Conservation (phyloP, 78 protist genomes). For the Dictyostelium brefeldianum region DNA sequence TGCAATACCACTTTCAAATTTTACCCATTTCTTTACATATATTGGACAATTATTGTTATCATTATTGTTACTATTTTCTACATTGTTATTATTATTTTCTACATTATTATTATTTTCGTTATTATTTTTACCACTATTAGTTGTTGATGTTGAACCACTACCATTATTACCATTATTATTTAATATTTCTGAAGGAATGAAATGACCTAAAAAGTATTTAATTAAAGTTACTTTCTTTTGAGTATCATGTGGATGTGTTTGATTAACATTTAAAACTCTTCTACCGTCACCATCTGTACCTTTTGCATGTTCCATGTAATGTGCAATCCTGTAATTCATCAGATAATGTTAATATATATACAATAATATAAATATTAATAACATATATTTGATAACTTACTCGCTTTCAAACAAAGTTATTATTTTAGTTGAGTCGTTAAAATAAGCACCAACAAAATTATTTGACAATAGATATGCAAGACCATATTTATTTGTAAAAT, state of each 20-base stretch:
- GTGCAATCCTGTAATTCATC: slow-evolving; percentile 52
- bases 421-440: slow-evolving; percentile 91
- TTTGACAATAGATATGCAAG: slow-evolving; percentile 92
- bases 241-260: slow-evolving; percentile 74
- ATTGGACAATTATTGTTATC: slow-evolving; percentile 36
- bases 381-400: slow-evolving; percentile 12
- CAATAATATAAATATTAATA: neutral
- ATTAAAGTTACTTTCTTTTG: slow-evolving; percentile 92
- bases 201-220: slow-evolving; percentile 87
- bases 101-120: neutral
- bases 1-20: slow-evolving; percentile 89
- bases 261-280: slow-evolving; percentile 63
- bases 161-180: neutral
- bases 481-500: slow-evolving; percentile 96
- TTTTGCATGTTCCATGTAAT: slow-evolving; percentile 84
- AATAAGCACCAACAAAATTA: slow-evolving; percentile 92
- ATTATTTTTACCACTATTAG: neutral
- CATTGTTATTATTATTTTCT: slow-evolving; percentile 21
- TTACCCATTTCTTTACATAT: slow-evolving; percentile 93
- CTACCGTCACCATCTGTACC: slow-evolving; percentile 60
- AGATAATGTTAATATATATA: neutral
- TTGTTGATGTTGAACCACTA: neutral
- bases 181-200: slow-evolving; percentile 1
- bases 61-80: neutral
- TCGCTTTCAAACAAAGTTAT: slow-evolving; percentile 30